phyloP scores from a whole-genome alignment of 1,284 basidiomycete species.

The Calocybe gambosa region DNA sequence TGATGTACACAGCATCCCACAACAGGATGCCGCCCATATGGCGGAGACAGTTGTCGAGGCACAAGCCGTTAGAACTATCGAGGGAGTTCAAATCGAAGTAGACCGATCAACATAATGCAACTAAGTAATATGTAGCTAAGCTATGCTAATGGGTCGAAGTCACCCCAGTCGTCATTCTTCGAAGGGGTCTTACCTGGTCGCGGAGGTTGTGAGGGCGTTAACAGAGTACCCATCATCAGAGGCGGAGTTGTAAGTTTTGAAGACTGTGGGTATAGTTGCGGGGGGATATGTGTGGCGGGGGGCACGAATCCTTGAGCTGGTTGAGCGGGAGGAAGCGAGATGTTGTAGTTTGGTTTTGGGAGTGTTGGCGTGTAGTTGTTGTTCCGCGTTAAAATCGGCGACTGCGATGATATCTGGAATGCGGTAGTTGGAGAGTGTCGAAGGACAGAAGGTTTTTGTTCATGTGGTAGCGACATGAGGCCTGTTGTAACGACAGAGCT shows the following conservation, averaged over 20 bases:
- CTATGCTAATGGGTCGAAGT: constrained; percentile 65
- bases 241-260: constrained; percentile 17
- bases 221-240: constrained; percentile 43
- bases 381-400: constrained; percentile 1
- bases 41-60: constrained; percentile 55
- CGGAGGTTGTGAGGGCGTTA: constrained; percentile 53
- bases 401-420: constrained; percentile 1
- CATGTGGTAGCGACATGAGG: constrained; percentile 7
- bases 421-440: constrained; percentile 3
- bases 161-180: constrained; percentile 69
- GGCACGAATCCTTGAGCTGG: constrained; percentile 14
- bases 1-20: constrained; percentile 38
- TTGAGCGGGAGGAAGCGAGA: constrained; percentile 28
- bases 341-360: constrained; percentile 25
- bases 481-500: constrained; percentile 2
- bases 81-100: constrained; percentile 47
- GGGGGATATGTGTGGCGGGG: constrained; percentile 9
- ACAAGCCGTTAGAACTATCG: constrained; percentile 36
- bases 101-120: constrained; percentile 11
- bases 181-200: constrained; percentile 46
- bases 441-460: constrained; percentile 5
- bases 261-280: not conserved
- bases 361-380: constrained; percentile 4
- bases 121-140: constrained; percentile 13
- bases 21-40: constrained; percentile 21